Evolutionary conservation across 2,329 filamentous ascomycete species (phyloP).

Genomic region (Aspergillus vadensis): DNA sequence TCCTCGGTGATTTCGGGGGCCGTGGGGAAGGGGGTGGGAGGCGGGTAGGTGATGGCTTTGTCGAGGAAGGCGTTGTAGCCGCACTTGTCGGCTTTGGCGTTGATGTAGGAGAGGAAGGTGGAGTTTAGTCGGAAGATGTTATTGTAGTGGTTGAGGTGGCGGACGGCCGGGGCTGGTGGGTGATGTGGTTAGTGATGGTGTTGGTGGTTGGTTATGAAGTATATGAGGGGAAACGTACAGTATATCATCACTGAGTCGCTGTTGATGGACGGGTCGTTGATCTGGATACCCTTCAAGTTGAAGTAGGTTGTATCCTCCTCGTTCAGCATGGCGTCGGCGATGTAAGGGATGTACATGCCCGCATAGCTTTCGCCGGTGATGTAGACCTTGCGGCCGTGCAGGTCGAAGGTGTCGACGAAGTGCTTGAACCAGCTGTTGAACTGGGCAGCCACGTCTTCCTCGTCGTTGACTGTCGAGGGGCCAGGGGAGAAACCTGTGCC

Average conservation of each 20-base stretch:
- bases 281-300: slow-evolving; percentile 67
- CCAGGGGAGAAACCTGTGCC: slow-evolving; percentile 71
- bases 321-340: slow-evolving; percentile 72
- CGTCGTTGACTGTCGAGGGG: slow-evolving; percentile 62
- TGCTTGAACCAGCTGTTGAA: slow-evolving; percentile 78
- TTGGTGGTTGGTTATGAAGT: slow-evolving; percentile 2
- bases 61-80: slow-evolving; percentile 48
- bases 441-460: slow-evolving; percentile 69
- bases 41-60: slow-evolving; percentile 64
- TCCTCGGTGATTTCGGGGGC: slow-evolving; percentile 47
- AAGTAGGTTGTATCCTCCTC: slow-evolving; percentile 67
- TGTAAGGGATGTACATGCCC: slow-evolving; percentile 69
- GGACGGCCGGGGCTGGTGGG: slow-evolving; percentile 37
- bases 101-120: slow-evolving; percentile 42
- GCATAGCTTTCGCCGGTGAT: slow-evolving; percentile 74
- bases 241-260: slow-evolving; percentile 55
- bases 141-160: slow-evolving; percentile 45
- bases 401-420: slow-evolving; percentile 69
- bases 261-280: slow-evolving; percentile 71
- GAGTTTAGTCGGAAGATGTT: slow-evolving; percentile 47
- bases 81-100: slow-evolving; percentile 44
- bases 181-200: not conserved
- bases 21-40: slow-evolving; percentile 61
- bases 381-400: slow-evolving; percentile 70
- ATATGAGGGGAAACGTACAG: slow-evolving; percentile 27